These are phyloP conservation scores for Parasarocladium wereldwijsianum DNA, from an alignment of 2,329 filamentous ascomycete species.

Conservation along the genomic window DNA sequence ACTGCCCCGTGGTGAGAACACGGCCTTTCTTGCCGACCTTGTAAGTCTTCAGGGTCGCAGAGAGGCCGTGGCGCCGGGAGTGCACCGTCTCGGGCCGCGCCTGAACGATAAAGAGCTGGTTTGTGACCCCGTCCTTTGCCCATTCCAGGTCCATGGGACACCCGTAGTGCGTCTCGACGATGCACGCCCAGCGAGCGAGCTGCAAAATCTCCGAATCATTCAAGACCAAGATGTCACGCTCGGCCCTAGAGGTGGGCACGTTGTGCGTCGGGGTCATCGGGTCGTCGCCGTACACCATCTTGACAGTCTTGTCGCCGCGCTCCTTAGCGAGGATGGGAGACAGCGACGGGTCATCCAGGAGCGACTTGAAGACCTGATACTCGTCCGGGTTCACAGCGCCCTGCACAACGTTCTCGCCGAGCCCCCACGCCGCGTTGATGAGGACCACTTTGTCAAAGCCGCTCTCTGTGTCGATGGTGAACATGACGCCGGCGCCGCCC, in stretches of 20 bases:
- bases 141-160: conserved; percentile 24
- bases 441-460: conserved; percentile 23
- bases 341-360: conserved; percentile 12
- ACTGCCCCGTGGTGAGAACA: conserved; percentile 14
- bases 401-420: conserved; percentile 23
- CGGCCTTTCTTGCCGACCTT: conserved; percentile 14
- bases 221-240: conserved; percentile 17
- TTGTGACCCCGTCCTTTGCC: conserved; percentile 18
- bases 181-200: conserved; percentile 19
- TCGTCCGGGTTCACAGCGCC: conserved; percentile 23
- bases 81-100: conserved; percentile 22
- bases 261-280: conserved; percentile 14
- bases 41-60: conserved; percentile 18
- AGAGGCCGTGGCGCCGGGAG: conserved; percentile 15
- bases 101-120: conserved; percentile 19
- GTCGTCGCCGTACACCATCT: conserved; percentile 19
- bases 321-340: conserved; percentile 20
- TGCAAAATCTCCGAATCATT: conserved; percentile 18
- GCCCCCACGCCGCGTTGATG: conserved; percentile 20
- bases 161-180: conserved; percentile 19
- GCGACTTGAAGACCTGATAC: conserved; percentile 22
- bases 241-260: conserved; percentile 20
- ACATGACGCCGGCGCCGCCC: conserved; percentile 22
- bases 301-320: conserved; percentile 17
- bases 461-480: conserved; percentile 23